Base-by-base conservation (phyloP, 805 yeast genomes). In the Pichia thaimueangensis region DNA sequence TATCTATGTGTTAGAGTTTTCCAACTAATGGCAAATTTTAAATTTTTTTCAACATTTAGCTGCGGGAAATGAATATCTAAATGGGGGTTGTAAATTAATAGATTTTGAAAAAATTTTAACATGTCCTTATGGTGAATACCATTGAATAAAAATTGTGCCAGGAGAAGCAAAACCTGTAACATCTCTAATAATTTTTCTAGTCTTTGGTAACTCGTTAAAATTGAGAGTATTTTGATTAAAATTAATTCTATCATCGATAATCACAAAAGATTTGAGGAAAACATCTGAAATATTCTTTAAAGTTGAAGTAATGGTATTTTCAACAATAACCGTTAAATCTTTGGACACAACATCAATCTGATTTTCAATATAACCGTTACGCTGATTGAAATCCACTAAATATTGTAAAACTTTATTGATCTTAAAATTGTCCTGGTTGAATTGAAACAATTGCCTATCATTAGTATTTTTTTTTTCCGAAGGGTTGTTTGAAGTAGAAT, bases 21-120 rank as follows among this genome's bases (percentile, higher is more conserved):
- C 55, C 76, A 65, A 48, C 68, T 64, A 35, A 78, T 67, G 2
- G 80, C 81, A 53, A 76, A 74, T 39, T 68, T 68, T 30, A 76
- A 55, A 11, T 81, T 76, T 54, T 76, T 73, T 43, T 72, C 74
- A 16, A 76, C 80, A 3, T 71, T 63, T 47, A 76, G 60, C 51
- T 62, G 70, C 3, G 82, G 80, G 53, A 74, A 75, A 62, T 76
- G 81, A 28, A 60, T 62, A 58, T 76, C 82, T 30, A 71, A 62
- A 59, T 76, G 80, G 3, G 78, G 77, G 37, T 71, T 72, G 45
- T 76, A 76, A 34, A 76, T 60, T 41, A 76, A 65, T 39, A 73
- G 69, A 37, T 69, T 65, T 45, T 68, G 68, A 54, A 64, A 69
- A 24, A 55, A 50, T 31, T 63, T 53, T 62, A 73, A 58, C 74